These are phyloP conservation scores for Colletotrichum plurivorum DNA, from an alignment of 2,329 filamentous ascomycete species.

Conservation along the genomic window DNA sequence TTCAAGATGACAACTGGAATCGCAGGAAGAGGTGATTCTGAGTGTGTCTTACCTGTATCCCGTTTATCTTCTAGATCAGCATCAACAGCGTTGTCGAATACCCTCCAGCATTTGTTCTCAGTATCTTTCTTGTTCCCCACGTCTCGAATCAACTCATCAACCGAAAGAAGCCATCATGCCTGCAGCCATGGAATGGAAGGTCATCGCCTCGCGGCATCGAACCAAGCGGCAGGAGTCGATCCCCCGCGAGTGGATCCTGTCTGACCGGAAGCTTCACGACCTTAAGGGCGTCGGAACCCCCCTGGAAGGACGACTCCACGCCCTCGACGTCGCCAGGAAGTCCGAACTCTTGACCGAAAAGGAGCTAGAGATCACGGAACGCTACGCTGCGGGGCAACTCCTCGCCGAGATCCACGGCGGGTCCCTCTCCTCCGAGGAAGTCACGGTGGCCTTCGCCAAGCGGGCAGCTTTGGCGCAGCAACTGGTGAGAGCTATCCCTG, in stretches of 20 bases:
- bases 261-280: constrained; percentile 9
- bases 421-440: constrained; percentile 44
- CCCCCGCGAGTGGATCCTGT: constrained; percentile 36
- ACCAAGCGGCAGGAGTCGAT: constrained; percentile 32
- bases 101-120: not conserved
- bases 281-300: constrained; percentile 30
- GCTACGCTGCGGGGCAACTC: constrained; percentile 38
- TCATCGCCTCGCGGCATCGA: constrained; percentile 35
- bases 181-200: constrained; percentile 30
- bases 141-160: not conserved
- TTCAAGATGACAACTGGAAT: no score
- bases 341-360: constrained; percentile 39
- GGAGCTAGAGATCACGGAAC: constrained; percentile 44
- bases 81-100: not conserved
- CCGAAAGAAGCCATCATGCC: not conserved
- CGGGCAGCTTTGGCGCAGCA: constrained; percentile 48
- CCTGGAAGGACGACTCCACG: constrained; percentile 34
- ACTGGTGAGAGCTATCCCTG: constrained; percentile 23
- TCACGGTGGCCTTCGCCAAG: constrained; percentile 46
- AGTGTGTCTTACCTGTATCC: no score
- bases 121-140: not conserved
- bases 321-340: constrained; percentile 26
- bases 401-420: constrained; percentile 38
- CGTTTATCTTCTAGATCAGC: not conserved
- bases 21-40: no score